These are phyloP conservation scores for Rhizopus sp. DNA, from an alignment of 371 early-diverging fungal genomes.

Conservation along the genomic window DNA sequence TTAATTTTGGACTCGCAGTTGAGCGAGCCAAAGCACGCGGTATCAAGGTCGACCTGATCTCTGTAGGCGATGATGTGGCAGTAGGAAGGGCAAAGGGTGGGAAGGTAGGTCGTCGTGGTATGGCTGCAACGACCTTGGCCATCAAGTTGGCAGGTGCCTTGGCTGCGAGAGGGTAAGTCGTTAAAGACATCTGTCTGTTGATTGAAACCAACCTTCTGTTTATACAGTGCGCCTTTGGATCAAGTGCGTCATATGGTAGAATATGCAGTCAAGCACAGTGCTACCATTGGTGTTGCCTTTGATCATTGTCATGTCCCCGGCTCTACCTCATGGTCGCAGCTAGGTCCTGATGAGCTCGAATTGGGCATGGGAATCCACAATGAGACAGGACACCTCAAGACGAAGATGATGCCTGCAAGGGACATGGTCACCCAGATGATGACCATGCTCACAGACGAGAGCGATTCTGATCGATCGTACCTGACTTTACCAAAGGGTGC, in stretches of 20 bases:
- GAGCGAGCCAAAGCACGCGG: slow-evolving; percentile 75
- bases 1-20: slow-evolving; percentile 81
- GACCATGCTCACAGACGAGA: slow-evolving; percentile 52
- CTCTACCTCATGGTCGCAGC: slow-evolving; percentile 16
- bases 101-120: slow-evolving; percentile 77
- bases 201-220: neutral
- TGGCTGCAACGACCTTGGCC: slow-evolving; percentile 79
- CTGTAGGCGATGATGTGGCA: slow-evolving; percentile 83
- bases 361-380: slow-evolving; percentile 79
- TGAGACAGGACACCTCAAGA: slow-evolving; percentile 72
- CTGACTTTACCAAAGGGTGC: slow-evolving; percentile 24
- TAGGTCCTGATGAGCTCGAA: slow-evolving; percentile 59
- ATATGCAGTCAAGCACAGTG: slow-evolving; percentile 55
- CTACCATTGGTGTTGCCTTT: slow-evolving; percentile 79
- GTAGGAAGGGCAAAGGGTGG: slow-evolving; percentile 64
- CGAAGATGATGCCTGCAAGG: slow-evolving; percentile 46
- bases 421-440: slow-evolving; percentile 57
- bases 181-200: neutral
- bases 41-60: slow-evolving; percentile 67
- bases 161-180: slow-evolving; percentile 56
- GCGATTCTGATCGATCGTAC: slow-evolving; percentile 50
- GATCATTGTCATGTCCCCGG: slow-evolving; percentile 79
- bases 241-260: slow-evolving; percentile 55
- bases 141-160: slow-evolving; percentile 77
- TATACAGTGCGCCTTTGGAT: slow-evolving; percentile 54